These are phyloP conservation scores for Entomortierella beljakovae DNA, from an alignment of 192 early-diverging fungal species.

Conservation along the genomic window DNA sequence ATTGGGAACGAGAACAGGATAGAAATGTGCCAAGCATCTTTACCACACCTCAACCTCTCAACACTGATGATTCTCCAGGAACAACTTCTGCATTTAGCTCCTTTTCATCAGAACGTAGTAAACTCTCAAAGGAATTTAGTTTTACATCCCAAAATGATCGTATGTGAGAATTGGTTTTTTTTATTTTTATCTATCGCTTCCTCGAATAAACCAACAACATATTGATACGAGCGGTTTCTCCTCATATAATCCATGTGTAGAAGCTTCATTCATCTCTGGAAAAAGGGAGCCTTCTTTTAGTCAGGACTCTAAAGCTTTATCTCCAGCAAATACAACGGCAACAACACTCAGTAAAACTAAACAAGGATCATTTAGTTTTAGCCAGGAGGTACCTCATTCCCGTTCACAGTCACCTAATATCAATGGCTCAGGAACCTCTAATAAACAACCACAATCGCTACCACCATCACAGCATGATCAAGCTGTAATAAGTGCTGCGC, in stretches of 20 bases:
- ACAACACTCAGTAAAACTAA: background rate
- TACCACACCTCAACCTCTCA: slow-evolving; percentile 14
- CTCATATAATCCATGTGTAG: no score
- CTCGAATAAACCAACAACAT: no score
- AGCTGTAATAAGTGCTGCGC: no score
- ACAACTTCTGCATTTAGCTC: background rate
- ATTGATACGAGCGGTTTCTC: no score
- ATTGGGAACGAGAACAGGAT: slow-evolving; percentile 49
- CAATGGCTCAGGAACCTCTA: background rate
- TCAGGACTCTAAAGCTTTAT: slow-evolving; percentile 24
- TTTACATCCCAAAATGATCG: slow-evolving; percentile 28
- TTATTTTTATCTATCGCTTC: no score
- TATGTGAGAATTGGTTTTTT: background rate
- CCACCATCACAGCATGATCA: background rate
- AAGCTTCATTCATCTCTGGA: background rate
- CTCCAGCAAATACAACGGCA: background rate
- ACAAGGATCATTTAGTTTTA: slow-evolving; percentile 19
- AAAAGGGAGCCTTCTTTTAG: slow-evolving; percentile 6
- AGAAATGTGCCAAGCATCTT: slow-evolving; percentile 40
- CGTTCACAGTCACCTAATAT: slow-evolving; percentile 8
- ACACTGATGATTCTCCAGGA: background rate
- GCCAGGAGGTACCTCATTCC: slow-evolving; percentile 5
- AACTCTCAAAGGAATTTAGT: slow-evolving; percentile 15
- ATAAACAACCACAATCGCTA: background rate
- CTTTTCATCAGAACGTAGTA: background rate